Conservation (phyloP, 345 rosid species). For the Ailanthus altissimus region DNA sequence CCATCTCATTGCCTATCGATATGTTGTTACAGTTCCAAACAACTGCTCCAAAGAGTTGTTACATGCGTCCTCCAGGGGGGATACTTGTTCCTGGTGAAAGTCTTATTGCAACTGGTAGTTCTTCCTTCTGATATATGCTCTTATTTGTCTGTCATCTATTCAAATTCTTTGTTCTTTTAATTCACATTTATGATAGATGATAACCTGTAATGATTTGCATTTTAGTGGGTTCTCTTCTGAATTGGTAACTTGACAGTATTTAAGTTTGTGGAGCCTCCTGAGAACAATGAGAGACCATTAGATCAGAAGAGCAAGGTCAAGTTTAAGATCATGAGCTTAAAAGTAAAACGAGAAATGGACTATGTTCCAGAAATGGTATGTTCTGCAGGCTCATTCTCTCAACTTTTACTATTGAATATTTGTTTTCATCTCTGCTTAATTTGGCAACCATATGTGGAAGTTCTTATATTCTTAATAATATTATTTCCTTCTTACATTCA, state of each 20-base stretch:
- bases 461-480: not conserved
- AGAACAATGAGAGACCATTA: slow-evolving; percentile 57
- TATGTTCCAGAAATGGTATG: slow-evolving; percentile 80
- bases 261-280: slow-evolving; percentile 81
- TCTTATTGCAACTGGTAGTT: slow-evolving; percentile 63
- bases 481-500: not conserved
- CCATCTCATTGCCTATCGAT: not conserved
- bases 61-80: slow-evolving; percentile 81
- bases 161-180: not conserved
- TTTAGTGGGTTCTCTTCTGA: slow-evolving; percentile 23
- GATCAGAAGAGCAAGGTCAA: slow-evolving; percentile 67
- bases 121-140: not conserved
- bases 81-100: slow-evolving; percentile 73
- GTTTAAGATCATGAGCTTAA: slow-evolving; percentile 78
- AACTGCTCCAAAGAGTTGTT: slow-evolving; percentile 78
- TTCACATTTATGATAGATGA: not conserved
- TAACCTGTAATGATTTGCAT: slow-evolving; percentile 1
- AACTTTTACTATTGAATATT: not conserved
- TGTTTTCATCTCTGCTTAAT: slow-evolving; percentile 7
- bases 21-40: slow-evolving; percentile 63
- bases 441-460: not conserved
- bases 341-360: slow-evolving; percentile 59
- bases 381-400: slow-evolving; percentile 11
- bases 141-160: not conserved
- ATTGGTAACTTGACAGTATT: slow-evolving; percentile 47